These are phyloP conservation scores for Aquilaria agallochum DNA, from an alignment of 441 rosid species.

Conservation along the genomic window DNA sequence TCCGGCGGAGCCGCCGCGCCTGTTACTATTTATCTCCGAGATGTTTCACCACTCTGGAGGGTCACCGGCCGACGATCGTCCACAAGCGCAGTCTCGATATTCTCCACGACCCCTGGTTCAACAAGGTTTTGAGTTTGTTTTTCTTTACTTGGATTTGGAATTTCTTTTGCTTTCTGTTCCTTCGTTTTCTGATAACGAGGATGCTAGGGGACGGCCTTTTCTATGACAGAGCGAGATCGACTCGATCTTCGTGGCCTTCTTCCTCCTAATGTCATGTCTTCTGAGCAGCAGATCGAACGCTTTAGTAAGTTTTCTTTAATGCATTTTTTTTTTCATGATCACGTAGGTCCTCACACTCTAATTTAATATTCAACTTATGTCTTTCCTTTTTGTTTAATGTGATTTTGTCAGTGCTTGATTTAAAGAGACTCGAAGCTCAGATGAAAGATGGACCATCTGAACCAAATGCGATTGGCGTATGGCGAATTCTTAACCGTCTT, in stretches of 20 bases:
- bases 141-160: conserved; percentile 2
- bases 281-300: conserved; percentile 92
- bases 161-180: neutral
- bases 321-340: too few species aligned
- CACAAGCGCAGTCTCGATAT: conserved; percentile 97
- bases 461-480: conserved; percentile 89
- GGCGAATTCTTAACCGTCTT: conserved; percentile 95
- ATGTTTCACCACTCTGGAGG: conserved; percentile 84
- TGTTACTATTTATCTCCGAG: conserved; percentile 14
- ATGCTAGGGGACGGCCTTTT: conserved; percentile 85
- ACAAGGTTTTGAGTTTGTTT: conserved; percentile 45
- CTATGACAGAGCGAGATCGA: conserved; percentile 95
- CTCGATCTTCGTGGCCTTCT: conserved; percentile 97
- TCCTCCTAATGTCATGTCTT: conserved; percentile 86
- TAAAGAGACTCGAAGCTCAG: conserved; percentile 90
- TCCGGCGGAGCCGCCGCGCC: conserved; percentile 33
- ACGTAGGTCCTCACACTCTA: too few species aligned
- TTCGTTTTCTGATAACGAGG: neutral
- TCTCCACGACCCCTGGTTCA: conserved; percentile 99
- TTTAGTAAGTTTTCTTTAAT: conserved; percentile 50
- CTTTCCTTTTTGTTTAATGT: conserved; percentile 1
- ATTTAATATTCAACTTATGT: neutral
- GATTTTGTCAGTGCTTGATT: conserved; percentile 62
- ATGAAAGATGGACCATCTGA: conserved; percentile 97
- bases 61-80: conserved; percentile 86